Evolutionary conservation across 2,329 filamentous ascomycete species (phyloP).

Genomic region (Karstenula rhodostoma): DNA sequence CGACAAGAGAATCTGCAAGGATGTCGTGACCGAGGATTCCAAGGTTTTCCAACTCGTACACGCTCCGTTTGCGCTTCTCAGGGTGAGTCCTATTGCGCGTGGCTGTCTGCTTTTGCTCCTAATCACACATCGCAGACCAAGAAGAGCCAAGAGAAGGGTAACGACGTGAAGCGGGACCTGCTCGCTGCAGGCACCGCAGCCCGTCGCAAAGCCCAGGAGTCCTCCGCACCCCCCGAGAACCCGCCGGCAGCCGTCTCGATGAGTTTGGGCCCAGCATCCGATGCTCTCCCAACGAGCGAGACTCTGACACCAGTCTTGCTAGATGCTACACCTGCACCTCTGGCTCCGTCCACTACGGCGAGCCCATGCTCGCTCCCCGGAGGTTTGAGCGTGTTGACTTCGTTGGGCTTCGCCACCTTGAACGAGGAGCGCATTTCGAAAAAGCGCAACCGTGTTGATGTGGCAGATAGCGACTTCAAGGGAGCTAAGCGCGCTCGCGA

Average conservation of each 20-base stretch:
- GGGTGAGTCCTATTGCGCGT: background rate
- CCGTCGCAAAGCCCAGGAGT: background rate
- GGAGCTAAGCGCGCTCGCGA: background rate
- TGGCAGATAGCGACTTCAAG: background rate
- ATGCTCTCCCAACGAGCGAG: background rate
- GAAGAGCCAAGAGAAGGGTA: conserved; percentile 12
- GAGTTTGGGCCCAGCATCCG: background rate
- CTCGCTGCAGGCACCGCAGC: conserved; percentile 1
- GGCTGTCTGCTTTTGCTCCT: too few species aligned
- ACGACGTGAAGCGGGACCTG: conserved; percentile 4
- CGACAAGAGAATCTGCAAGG: conserved; percentile 21
- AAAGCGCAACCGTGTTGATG: background rate
- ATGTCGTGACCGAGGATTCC: conserved; percentile 15
- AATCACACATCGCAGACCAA: conserved; percentile 2
- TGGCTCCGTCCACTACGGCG: background rate
- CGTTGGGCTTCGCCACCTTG: background rate
- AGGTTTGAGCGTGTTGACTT: background rate
- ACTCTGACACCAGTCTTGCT: background rate
- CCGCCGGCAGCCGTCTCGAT: background rate
- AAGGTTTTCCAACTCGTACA: conserved; percentile 15
- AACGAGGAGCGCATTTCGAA: background rate
- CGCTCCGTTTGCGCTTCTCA: background rate
- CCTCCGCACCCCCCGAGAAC: background rate
- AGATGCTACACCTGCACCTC: background rate
- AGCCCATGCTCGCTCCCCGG: background rate